These are phyloP conservation scores for Podospora sp. DNA, from an alignment of 495 filamentous ascomycete species.

Conservation along the genomic window DNA sequence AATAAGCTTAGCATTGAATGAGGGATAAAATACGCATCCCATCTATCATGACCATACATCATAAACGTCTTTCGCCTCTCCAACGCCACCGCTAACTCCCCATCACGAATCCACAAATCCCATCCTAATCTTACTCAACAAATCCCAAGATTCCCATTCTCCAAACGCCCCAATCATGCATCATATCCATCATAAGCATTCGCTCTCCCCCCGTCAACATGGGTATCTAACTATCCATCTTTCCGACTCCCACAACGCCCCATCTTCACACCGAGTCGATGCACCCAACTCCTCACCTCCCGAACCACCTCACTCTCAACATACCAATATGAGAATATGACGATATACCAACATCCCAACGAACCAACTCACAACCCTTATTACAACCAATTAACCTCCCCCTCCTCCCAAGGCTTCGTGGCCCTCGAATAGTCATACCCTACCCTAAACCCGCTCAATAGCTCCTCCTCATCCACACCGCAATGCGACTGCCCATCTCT, in stretches of 20 bases:
- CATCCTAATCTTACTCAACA: neutral
- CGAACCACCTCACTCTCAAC: neutral
- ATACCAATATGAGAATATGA: no score
- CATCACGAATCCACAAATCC: no score
- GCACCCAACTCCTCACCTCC: neutral
- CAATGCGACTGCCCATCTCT: slow-evolving; percentile 66
- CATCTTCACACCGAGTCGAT: neutral
- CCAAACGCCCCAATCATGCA: neutral
- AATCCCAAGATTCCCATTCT: neutral
- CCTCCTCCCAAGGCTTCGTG: slow-evolving; percentile 48
- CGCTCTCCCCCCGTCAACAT: neutral
- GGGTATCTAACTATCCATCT: no score
- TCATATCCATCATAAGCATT: neutral
- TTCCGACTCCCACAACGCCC: no score
- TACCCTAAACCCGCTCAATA: slow-evolving; percentile 61
- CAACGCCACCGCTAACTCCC: no score
- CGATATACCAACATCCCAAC: no score
- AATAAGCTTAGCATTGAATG: no score
- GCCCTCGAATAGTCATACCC: slow-evolving; percentile 51
- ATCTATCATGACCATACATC: neutral
- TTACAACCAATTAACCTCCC: slow-evolving; percentile 36
- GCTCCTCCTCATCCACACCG: slow-evolving; percentile 71
- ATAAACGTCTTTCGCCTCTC: no score
- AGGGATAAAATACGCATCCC: neutral
- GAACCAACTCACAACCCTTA: no score